Base-by-base conservation (phyloP, 2,329 filamentous ascomycete genomes). In the Diplodia corticola region DNA sequence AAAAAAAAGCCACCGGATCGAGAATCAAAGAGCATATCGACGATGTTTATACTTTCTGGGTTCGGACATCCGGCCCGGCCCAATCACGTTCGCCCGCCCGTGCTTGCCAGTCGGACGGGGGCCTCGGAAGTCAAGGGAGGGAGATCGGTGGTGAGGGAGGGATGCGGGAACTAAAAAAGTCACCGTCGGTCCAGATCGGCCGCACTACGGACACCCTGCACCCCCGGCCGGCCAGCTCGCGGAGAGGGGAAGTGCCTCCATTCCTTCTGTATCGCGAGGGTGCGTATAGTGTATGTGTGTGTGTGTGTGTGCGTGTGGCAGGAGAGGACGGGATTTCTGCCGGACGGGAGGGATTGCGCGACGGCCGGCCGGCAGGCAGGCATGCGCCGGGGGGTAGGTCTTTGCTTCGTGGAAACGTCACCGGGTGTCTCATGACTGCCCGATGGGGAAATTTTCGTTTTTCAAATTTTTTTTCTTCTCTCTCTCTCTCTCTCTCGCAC, bases 361-460 rank as follows among this genome's bases (percentile, higher is more conserved):
- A n/a, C n/a, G n/a, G n/a, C n/a, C n/a, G n/a, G n/a, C n/a, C n/a
- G n/a, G n/a, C n/a, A n/a, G n/a, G n/a, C n/a, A n/a, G 48, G 20
- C 48, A 51, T 24, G 17, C 9, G n/a, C 30, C n/a, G 51, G 33
- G 17, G 30, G n/a, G n/a, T n/a, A n/a, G n/a, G n/a, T 37, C 28
- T 35, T 10, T 22, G 5, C 30, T 10, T 57, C 33, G 33, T 40
- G 33, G 37, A 40, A 35, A 30, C 55, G 37, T 46, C 55, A 59
- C 55, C 37, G 48, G 15, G 9, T 22, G 37, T 59, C 55, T 59
- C 55, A 59, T 46, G 55, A 59, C 55, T 30, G 37, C 55, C 37
- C 55, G 28, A 59, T 59, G 17, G 7, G 55, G 55, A 6, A 59
- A 59, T 46, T 22, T 7, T 30, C 6, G 37, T 40, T 59, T 44